Evolutionary conservation across 2,329 filamentous ascomycete species (phyloP), one percentile per base, ranked within the genome.

Genomic region (Fusarium domesticum): DNA sequence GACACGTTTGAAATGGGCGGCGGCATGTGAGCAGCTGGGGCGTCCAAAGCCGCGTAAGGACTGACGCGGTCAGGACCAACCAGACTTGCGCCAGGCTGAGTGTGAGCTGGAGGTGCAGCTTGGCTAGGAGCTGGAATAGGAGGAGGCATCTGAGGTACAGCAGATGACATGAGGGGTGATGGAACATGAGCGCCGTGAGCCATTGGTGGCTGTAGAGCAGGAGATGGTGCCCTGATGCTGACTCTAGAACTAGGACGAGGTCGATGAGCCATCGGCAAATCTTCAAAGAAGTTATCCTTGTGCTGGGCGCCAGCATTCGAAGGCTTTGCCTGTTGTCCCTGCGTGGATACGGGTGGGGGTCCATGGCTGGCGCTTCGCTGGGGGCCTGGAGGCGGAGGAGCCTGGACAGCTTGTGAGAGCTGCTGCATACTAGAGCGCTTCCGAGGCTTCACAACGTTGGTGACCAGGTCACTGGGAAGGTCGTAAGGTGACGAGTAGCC

Each of bases 401-500:
- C 69, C 28, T 54, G 51, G 15, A 69, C 61, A 37, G 69, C 63
- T 44, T 71, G 70, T 6, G 73, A 70, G 34, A 77, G 67, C 41
- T 79, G 78, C 46, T 80, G 80, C 58, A 78, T 74, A 59, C 78
- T 82, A 6, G 73, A 65, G 40, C 84, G 74, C 71, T 86, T 84
- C 64, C 83, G 75, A 59, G 85, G 82, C 56, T 85, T 86, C 19
- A 86, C 79, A 14, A 60, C 48, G 5, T 57, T 62, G 18, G 51
- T 60, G 30, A 70, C 56, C 20, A 98, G 78, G 42, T 96, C 92
- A 68, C 93, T 88, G 4, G 93, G 93, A 16, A 98, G 75, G 69
- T 98, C 95, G 59, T 96, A 98, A 0, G 93, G 93, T 16, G 92
- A 97, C 37, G 85, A 79, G 64, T 98, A 98, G 6, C 92, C 91